Evolutionary conservation across 2,329 filamentous ascomycete genomes (phyloP).

Genomic region (Bipolaris cookei): DNA sequence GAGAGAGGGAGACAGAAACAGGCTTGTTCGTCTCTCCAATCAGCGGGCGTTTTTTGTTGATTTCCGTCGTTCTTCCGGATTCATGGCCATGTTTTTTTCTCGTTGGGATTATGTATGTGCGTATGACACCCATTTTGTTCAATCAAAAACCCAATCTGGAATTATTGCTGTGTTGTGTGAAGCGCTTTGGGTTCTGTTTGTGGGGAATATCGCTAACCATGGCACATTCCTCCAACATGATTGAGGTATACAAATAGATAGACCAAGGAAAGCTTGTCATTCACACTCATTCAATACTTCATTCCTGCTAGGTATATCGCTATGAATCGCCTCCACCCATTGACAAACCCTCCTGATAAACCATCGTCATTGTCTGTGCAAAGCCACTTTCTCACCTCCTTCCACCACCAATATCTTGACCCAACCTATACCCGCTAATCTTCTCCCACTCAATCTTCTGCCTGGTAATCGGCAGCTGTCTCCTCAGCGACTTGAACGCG

Average conservation of each 20-base stretch:
- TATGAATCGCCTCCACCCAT: background rate
- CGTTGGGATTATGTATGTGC: too few species aligned
- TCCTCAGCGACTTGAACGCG: constrained; percentile 88
- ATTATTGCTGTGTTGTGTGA: too few species aligned
- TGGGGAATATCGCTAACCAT: background rate
- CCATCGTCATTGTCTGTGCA: background rate
- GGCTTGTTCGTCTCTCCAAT: too few species aligned
- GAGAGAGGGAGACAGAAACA: too few species aligned
- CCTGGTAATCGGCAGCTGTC: constrained; percentile 92
- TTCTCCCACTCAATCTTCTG: constrained; percentile 99
- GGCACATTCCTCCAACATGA: background rate
- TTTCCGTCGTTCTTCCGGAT: too few species aligned
- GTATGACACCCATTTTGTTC: too few species aligned
- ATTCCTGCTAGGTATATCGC: constrained; percentile 1
- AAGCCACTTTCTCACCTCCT: constrained; percentile 24
- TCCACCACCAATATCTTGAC: constrained; percentile 60
- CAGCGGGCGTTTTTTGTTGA: too few species aligned
- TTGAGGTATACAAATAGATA: background rate
- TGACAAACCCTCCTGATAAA: background rate
- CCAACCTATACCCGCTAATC: constrained; percentile 81
- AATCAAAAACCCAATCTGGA: too few species aligned
- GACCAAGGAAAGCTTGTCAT: background rate
- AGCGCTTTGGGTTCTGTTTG: background rate
- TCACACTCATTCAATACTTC: background rate
- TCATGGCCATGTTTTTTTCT: too few species aligned